A percentile compares a stretch with the other conserved stretches of the same genome.
Evolutionary conservation across 1,139 yeast species (phyloP).

Genomic region (Lodderomyces theae): DNA sequence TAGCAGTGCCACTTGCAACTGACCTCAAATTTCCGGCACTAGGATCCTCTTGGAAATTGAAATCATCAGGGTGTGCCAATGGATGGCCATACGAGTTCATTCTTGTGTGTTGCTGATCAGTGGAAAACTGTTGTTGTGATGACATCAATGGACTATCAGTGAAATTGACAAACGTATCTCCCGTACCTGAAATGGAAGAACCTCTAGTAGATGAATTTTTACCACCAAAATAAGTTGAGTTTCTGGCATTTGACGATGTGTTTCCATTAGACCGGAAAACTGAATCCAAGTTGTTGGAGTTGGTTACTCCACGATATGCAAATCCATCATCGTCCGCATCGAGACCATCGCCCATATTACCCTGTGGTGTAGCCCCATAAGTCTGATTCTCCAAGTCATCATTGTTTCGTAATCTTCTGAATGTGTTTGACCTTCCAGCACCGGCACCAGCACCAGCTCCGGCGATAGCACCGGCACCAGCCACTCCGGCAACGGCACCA

Average conservation of each 20-base stretch:
- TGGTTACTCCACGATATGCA: slow-evolving; percentile 47
- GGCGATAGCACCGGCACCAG: slow-evolving; percentile 10
- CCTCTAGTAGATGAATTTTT: slow-evolving; percentile 10
- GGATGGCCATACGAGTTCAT: slow-evolving; percentile 18
- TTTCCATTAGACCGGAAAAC: slow-evolving; percentile 23
- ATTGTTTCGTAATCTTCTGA: slow-evolving; percentile 9
- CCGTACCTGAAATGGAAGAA: slow-evolving; percentile 4
- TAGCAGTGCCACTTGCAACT: not conserved
- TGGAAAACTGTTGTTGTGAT: not conserved
- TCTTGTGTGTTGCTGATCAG: slow-evolving; percentile 11
- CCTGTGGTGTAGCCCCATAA: slow-evolving; percentile 14
- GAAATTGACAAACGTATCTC: not conserved
- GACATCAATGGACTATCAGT: not conserved
- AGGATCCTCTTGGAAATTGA: slow-evolving; percentile 14
- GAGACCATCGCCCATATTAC: slow-evolving; percentile 7
- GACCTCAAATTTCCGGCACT: not conserved
- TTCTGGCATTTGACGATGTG: slow-evolving; percentile 16
- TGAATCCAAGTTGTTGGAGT: slow-evolving; percentile 42
- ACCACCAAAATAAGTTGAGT: slow-evolving; percentile 18
- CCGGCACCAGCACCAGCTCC: slow-evolving; percentile 12
- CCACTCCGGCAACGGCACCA: slow-evolving; percentile 11
- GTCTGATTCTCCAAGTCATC: slow-evolving; percentile 14
- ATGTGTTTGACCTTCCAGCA: slow-evolving; percentile 11
- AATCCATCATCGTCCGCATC: slow-evolving; percentile 31
- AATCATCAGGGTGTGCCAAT: slow-evolving; percentile 16